phyloP scores from a whole-genome alignment of 805 yeast species.

The Tetrapisispora pingtungensis region DNA sequence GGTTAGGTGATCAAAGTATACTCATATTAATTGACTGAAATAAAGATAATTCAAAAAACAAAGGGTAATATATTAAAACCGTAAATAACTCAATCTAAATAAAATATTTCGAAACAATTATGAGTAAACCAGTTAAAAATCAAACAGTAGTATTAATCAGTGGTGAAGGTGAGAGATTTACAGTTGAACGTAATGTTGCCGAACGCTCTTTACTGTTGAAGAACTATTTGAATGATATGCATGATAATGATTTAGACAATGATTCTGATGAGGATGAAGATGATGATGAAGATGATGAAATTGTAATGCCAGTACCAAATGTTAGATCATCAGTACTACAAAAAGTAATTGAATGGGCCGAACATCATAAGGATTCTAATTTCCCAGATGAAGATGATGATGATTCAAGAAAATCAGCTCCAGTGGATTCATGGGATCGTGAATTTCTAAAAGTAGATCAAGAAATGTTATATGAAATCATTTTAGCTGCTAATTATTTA shows the following conservation, averaged over 20 bases:
- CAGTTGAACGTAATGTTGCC: constrained; percentile 72
- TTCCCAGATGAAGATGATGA: constrained; percentile 77
- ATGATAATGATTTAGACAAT: constrained; percentile 44
- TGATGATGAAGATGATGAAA: constrained; percentile 50
- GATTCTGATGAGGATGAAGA: constrained; percentile 39
- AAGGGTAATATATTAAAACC: too few relatives aligned
- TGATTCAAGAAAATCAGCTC: constrained; percentile 78
- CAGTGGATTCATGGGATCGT: constrained; percentile 93
- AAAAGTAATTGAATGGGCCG: constrained; percentile 94
- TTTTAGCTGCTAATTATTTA: constrained; percentile 70
- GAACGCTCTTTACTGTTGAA: constrained; percentile 78
- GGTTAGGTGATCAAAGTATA: too few relatives aligned
- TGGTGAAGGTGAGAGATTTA: constrained; percentile 71
- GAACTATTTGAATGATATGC: constrained; percentile 74
- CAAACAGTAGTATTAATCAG: constrained; percentile 47
- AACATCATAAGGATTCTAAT: constrained; percentile 74
- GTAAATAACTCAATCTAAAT: neutral
- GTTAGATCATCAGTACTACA: constrained; percentile 79
- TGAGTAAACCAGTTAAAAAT: constrained; percentile 6
- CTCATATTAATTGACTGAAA: too few relatives aligned
- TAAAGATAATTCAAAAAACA: neutral
- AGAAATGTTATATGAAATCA: constrained; percentile 74
- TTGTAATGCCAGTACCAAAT: constrained; percentile 81
- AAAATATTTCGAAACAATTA: too few relatives aligned
- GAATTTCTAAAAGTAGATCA: constrained; percentile 90